Evolutionary conservation across 177 flowering plant species (phyloP).

Genomic region (Telopea speciosissima): DNA sequence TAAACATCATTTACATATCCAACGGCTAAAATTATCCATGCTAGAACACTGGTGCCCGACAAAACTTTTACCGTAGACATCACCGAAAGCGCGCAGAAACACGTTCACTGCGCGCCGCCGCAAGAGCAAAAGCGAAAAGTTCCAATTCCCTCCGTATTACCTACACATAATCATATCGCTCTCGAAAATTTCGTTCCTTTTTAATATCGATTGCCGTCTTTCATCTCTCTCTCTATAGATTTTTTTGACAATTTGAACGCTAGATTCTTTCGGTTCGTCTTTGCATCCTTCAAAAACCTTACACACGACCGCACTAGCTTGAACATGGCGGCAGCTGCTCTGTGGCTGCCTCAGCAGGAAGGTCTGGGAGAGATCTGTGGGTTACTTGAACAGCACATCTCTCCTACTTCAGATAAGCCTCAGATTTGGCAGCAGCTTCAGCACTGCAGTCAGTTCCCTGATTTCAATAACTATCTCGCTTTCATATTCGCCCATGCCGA

Average conservation of each 20-base stretch:
- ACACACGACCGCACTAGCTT: neutral
- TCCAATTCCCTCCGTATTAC: neutral
- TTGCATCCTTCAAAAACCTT: neutral
- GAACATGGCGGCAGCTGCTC: conserved; percentile 13
- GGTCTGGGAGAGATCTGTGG: conserved; percentile 87
- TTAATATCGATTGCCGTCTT: neutral
- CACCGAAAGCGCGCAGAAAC: neutral
- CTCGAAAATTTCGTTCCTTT: neutral
- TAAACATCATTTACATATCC: too few relatives aligned
- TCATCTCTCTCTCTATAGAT: neutral
- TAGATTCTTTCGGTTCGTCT: neutral
- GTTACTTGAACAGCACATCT: conserved; percentile 76
- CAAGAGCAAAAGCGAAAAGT: neutral
- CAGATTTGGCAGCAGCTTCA: conserved; percentile 88
- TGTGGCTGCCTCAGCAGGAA: conserved; percentile 84
- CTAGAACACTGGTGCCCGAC: too few relatives aligned
- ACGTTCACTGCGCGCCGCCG: neutral
- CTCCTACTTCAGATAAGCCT: conserved; percentile 75
- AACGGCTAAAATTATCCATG: too few relatives aligned
- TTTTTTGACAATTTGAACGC: neutral
- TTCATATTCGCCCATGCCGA: conserved; percentile 88
- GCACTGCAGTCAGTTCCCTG: conserved; percentile 83
- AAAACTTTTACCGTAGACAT: neutral
- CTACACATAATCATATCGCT: neutral
- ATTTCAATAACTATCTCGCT: conserved; percentile 93